These are phyloP conservation scores for Apiotrichum mycotoxinovorans DNA, from an alignment of 1,284 basidiomycete species.

Conservation along the genomic window DNA sequence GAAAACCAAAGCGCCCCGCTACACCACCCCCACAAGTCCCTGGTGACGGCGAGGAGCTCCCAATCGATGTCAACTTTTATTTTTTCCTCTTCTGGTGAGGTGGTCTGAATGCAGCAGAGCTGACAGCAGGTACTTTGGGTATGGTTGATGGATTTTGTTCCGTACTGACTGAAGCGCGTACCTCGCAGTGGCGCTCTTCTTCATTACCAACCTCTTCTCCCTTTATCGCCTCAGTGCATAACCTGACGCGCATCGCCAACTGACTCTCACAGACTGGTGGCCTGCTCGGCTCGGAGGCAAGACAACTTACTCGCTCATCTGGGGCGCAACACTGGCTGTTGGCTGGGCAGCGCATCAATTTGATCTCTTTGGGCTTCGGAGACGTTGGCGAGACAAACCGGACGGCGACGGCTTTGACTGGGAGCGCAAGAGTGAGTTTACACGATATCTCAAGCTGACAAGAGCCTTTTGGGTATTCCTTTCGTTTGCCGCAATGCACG, in stretches of 20 bases:
- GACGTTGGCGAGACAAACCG: constrained; percentile 23
- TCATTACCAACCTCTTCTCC: constrained; percentile 58
- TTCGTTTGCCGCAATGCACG: constrained; percentile 57
- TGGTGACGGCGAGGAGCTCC: constrained; percentile 24
- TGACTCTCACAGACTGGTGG: constrained; percentile 44
- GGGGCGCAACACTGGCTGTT: constrained; percentile 51
- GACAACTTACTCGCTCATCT: constrained; percentile 54
- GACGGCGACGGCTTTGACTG: constrained; percentile 51
- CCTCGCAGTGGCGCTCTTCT: constrained; percentile 54
- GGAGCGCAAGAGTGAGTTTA: constrained; percentile 55
- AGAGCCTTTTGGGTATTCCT: constrained; percentile 55
- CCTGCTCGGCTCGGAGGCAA: constrained; percentile 53
- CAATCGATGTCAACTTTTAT: constrained; percentile 53
- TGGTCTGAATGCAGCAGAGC: not conserved
- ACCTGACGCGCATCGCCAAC: not conserved
- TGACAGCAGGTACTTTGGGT: constrained; percentile 45
- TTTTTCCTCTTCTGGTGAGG: constrained; percentile 53
- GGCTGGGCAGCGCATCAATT: constrained; percentile 53
- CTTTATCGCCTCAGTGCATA: constrained; percentile 51
- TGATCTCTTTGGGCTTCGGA: constrained; percentile 48
- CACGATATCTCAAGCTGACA: constrained; percentile 2
- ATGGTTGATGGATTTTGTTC: not conserved
- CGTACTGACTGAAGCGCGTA: constrained; percentile 42
- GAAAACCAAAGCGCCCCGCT: constrained; percentile 15
- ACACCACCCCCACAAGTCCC: not conserved